A percentile compares a stretch with the other conserved stretches of the same genome.
phyloP scores from a whole-genome alignment of 495 filamentous ascomycete genomes.

The Pseudevernia furfuracea region DNA sequence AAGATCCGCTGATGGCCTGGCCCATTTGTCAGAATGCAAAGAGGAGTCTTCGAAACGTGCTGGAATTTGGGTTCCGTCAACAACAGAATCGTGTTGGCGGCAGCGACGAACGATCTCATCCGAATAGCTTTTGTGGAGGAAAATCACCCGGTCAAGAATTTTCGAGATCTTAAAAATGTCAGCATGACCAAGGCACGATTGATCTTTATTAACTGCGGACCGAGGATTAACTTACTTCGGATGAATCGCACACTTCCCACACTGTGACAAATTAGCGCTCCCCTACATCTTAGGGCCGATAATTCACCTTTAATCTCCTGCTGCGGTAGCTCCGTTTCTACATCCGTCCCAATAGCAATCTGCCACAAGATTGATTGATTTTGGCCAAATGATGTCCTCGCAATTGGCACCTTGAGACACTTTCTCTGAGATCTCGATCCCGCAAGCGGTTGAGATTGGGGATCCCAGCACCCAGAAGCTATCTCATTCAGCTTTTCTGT shows the following conservation, averaged over 20 bases:
- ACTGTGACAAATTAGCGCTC: slow-evolving; percentile 18
- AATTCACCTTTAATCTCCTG: slow-evolving; percentile 18
- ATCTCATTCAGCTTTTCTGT: slow-evolving; percentile 28
- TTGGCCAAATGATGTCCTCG: slow-evolving; percentile 10
- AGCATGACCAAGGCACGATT: too few relatives aligned
- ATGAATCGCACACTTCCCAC: slow-evolving; percentile 2
- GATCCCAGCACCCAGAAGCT: slow-evolving; percentile 31
- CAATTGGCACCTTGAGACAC: slow-evolving; percentile 22
- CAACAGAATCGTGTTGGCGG: not conserved
- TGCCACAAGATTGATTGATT: slow-evolving; percentile 34
- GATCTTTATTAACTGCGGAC: too few relatives aligned
- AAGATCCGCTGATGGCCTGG: not conserved
- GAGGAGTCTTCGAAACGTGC: not conserved
- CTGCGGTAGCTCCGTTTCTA: slow-evolving; percentile 25
- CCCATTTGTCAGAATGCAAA: not conserved
- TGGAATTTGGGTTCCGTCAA: not conserved
- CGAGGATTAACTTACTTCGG: not conserved
- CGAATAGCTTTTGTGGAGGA: slow-evolving; percentile 22
- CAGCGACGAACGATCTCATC: slow-evolving; percentile 21
- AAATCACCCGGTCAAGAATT: slow-evolving; percentile 5
- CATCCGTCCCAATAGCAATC: slow-evolving; percentile 28
- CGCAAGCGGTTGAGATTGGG: not conserved
- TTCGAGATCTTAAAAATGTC: not conserved
- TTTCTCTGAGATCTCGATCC: slow-evolving; percentile 18
- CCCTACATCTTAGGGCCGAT: not conserved